These are phyloP conservation scores for Fusarium concolor DNA, from an alignment of 2,329 filamentous ascomycete species.

Conservation along the genomic window DNA sequence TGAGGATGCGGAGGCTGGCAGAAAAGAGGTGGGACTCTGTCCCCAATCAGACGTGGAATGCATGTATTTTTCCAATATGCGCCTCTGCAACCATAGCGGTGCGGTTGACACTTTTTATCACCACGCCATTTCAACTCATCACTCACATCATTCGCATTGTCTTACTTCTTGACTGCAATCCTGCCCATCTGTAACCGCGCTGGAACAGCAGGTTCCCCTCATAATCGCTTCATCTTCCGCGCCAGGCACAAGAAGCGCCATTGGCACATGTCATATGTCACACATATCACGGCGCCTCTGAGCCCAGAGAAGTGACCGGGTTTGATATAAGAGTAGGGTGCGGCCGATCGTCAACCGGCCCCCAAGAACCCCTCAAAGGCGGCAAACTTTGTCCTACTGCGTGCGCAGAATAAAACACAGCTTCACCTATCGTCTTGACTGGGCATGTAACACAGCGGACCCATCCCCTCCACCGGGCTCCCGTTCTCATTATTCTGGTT, in stretches of 20 bases:
- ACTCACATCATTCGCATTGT: conserved; percentile 28
- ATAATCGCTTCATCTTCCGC: conserved; percentile 8
- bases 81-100: too few species aligned
- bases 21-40: too few species aligned
- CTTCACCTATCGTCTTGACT: conserved; percentile 18
- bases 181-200: conserved; percentile 19
- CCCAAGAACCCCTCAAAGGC: not conserved
- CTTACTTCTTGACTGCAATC: not conserved
- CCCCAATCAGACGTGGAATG: too few species aligned
- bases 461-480: conserved; percentile 1
- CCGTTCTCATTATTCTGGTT: not conserved
- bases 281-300: not conserved
- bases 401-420: conserved; percentile 1
- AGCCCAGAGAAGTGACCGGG: too few species aligned
- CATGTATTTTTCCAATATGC: too few species aligned
- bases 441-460: conserved; percentile 34
- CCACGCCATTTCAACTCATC: conserved; percentile 35
- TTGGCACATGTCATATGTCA: conserved; percentile 24
- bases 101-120: conserved; percentile 11
- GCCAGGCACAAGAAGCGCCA: conserved; percentile 22
- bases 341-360: too few species aligned
- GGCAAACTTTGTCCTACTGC: conserved; percentile 14
- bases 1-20: not conserved
- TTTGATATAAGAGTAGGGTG: too few species aligned
- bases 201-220: conserved; percentile 11